phyloP scores from a whole-genome alignment of 345 rosid genomes.

The Limnanthes douglasii region DNA sequence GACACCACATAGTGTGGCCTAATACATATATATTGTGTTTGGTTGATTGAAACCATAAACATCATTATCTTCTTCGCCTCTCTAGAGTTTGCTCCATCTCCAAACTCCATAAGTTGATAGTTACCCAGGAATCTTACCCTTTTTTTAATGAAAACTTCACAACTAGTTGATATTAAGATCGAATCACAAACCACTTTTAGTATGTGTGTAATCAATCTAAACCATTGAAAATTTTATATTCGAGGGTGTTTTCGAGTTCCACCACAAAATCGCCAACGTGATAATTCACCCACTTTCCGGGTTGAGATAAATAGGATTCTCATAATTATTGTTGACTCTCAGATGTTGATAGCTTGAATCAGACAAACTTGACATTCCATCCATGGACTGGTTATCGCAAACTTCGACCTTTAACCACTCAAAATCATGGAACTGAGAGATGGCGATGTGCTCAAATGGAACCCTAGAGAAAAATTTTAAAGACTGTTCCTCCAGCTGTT shows the following conservation, averaged over 20 bases:
- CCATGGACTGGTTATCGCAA: constrained; percentile 90
- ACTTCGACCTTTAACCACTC: constrained; percentile 46
- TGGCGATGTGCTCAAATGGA: constrained; percentile 40
- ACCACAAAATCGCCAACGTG: constrained; percentile 65
- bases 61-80: too few species aligned
- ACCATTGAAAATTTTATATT: constrained; percentile 70
- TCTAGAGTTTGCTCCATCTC: too few species aligned
- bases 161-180: too few species aligned
- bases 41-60: too few species aligned
- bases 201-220: constrained; percentile 94
- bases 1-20: too few species aligned
- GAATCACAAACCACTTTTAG: constrained; percentile 83
- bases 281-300: constrained; percentile 59
- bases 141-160: too few species aligned
- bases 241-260: constrained; percentile 15
- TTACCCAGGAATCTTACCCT: too few species aligned
- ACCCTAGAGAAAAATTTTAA: constrained; percentile 65
- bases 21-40: too few species aligned
- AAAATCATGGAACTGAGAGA: constrained; percentile 43
- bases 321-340: constrained; percentile 40
- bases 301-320: constrained; percentile 34
- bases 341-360: constrained; percentile 64
- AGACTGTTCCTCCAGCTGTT: constrained; percentile 54
- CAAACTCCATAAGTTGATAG: too few species aligned
- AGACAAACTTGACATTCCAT: constrained; percentile 69